Base-by-base conservation (phyloP, 2,329 filamentous ascomycete species). In the Cryphonectria naterciae region DNA sequence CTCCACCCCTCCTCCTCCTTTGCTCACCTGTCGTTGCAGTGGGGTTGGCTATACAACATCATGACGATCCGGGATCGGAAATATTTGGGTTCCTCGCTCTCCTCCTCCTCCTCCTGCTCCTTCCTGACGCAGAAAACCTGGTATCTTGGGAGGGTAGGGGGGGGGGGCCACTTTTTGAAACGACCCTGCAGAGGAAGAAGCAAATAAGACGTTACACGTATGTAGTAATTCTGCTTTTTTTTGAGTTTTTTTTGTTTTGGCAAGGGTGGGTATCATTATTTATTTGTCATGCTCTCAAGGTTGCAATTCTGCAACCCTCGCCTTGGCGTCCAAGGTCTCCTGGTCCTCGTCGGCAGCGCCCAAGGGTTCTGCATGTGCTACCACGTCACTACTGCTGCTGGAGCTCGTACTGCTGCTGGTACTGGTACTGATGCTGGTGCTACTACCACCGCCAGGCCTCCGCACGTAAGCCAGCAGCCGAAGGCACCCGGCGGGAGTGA, bases 381-480 rank as follows among this genome's bases (percentile, higher is more conserved):
- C 39, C 22, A 35, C n/a, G 35, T 15, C 39, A 8, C 35, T n/a
- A 5, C 43, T 13, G 15, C 35, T 10, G n/a, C 25, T 41, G 2
- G n/a, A 54, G 22, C 13, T 58, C 22, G 2, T n/a, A 11, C 35
- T 13, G 15, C 35, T 8, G n/a, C n/a, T 41, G 4, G n/a, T n/a
- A n/a, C n/a, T 32, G 32, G 28, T 60, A 17, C 10, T 60, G 41
- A 0, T 19, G 17, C 17, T 13, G 15, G 25, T 10, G 46, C 43
- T 22, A 49, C 43, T 19, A 49, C 17, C 43, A 49, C 5, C 46
- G 22, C 46, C 46, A n/a, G 46, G 41, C 54, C 68, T 46, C 65
- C 56, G 67, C n/a, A 94, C 89, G 78, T 88, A 87, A 35, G 84
- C 85, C 70, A 95, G 80, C 73, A 96, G 78, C 68, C 88, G 81